Percentiles rank a stretch among this genome's conserved stretches.
These are phyloP conservation scores for Calocera viscosa DNA, from an alignment of 768 basidiomycete species.

Conservation along the genomic window DNA sequence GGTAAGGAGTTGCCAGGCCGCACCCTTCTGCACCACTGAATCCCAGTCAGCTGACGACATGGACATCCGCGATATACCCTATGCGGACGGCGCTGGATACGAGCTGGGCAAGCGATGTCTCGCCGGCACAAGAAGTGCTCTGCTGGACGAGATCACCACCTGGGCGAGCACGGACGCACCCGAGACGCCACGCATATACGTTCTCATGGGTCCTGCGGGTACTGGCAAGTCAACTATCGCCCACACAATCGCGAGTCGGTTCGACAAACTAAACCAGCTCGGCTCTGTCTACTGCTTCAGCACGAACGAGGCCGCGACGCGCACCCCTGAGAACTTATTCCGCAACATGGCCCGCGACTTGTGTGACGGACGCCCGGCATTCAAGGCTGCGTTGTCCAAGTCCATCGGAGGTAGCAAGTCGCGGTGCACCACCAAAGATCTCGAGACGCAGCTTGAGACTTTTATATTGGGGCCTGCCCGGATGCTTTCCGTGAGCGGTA, in stretches of 20 bases:
- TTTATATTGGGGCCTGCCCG: not conserved
- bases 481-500: not conserved
- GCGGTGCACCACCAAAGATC: not conserved
- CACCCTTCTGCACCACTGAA: no score
- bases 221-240: slow-evolving; percentile 18
- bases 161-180: not conserved
- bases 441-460: not conserved
- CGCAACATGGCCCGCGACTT: slow-evolving; percentile 15
- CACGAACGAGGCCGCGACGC: not conserved
- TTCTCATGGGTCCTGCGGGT: slow-evolving; percentile 14
- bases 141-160: slow-evolving; percentile 7
- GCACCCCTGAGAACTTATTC: slow-evolving; percentile 4
- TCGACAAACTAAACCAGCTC: slow-evolving; percentile 4
- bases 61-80: not conserved
- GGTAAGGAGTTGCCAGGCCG: no score
- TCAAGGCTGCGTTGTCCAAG: not conserved
- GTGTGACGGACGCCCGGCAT: not conserved
- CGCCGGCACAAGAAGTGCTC: slow-evolving; percentile 9
- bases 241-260: slow-evolving; percentile 9
- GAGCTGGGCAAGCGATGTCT: slow-evolving; percentile 13
- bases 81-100: not conserved
- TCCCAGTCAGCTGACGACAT: not conserved
- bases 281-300: slow-evolving; percentile 16
- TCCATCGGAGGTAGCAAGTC: not conserved
- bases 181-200: not conserved